Percentiles rank a stretch among this genome's conserved stretches.
phyloP scores from a whole-genome alignment of 1,284 basidiomycete species.

The Wolfiporia cocos region DNA sequence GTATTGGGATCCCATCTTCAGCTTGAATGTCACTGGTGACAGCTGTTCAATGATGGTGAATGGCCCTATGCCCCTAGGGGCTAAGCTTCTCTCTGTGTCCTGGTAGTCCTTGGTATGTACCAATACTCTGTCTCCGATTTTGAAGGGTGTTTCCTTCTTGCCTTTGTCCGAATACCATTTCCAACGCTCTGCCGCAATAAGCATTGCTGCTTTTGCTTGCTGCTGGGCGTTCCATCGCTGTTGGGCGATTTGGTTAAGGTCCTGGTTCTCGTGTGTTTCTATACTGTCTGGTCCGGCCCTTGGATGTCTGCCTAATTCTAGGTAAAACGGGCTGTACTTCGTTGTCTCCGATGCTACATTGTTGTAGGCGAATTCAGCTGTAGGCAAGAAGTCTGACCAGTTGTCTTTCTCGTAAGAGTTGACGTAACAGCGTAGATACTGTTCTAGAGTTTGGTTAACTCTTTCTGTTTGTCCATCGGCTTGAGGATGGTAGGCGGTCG shows the following conservation, averaged over 20 bases:
- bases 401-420: constrained; percentile 16
- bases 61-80: too few relatives aligned
- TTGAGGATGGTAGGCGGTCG: constrained; percentile 31
- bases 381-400: not conserved
- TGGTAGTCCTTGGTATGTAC: not conserved
- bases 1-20: too few relatives aligned
- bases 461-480: constrained; percentile 32
- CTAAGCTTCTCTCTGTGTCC: too few relatives aligned
- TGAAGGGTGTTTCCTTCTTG: not conserved
- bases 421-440: constrained; percentile 33
- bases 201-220: not conserved
- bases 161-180: not conserved
- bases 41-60: too few relatives aligned
- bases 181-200: not conserved
- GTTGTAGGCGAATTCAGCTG: not conserved
- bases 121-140: not conserved
- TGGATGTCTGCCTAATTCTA: not conserved
- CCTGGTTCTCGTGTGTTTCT: not conserved
- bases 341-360: not conserved
- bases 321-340: not conserved
- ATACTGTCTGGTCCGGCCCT: not conserved
- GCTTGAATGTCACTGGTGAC: too few relatives aligned
- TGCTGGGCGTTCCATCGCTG: not conserved
- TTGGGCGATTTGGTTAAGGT: not conserved
- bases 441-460: constrained; percentile 27